A percentile compares a stretch with the other conserved stretches of the same genome.
Evolutionary conservation across 192 early-diverging fungal species (phyloP).

Genomic region (Mortierella claussenii): DNA sequence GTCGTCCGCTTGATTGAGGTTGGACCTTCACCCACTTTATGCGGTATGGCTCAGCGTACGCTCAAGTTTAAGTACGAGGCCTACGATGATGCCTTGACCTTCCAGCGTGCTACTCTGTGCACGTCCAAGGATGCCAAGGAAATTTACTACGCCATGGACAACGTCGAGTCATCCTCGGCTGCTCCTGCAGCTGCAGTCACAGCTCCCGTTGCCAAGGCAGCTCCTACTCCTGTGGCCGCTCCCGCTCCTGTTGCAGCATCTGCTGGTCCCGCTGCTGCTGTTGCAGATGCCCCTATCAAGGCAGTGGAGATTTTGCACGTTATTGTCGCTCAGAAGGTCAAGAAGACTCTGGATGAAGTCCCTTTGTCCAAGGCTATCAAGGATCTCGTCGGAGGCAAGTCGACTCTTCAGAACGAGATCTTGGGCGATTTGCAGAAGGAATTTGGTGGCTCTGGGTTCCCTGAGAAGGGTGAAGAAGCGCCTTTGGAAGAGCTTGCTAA

Average conservation of each 20-base stretch:
- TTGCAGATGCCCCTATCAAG: conserved; percentile 83
- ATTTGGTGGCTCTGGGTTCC: conserved; percentile 76
- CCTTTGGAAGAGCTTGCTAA: conserved; percentile 83
- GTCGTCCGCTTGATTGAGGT: conserved; percentile 92
- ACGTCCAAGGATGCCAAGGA: conserved; percentile 92
- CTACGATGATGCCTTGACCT: conserved; percentile 93
- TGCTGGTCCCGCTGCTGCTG: conserved; percentile 69
- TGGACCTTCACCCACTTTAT: conserved; percentile 88
- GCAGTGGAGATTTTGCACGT: conserved; percentile 85
- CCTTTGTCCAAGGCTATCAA: conserved; percentile 82
- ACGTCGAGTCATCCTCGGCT: conserved; percentile 65
- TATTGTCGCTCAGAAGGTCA: conserved; percentile 91
- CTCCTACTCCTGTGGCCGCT: conserved; percentile 61
- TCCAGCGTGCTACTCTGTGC: conserved; percentile 89
- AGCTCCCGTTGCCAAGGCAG: conserved; percentile 61
- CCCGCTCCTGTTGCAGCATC: conserved; percentile 64
- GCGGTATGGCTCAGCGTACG: conserved; percentile 93
- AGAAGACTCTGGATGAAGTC: conserved; percentile 81
- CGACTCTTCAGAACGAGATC: conserved; percentile 95
- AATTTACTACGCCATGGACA: conserved; percentile 93
- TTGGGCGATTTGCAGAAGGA: conserved; percentile 93
- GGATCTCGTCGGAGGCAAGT: conserved; percentile 94
- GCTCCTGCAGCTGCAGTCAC: conserved; percentile 59
- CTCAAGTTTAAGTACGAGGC: conserved; percentile 97
- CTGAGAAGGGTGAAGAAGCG: conserved; percentile 92